These are phyloP conservation scores for Hirschioporus abietinus DNA, from an alignment of 768 basidiomycete genomes.

Conservation along the genomic window DNA sequence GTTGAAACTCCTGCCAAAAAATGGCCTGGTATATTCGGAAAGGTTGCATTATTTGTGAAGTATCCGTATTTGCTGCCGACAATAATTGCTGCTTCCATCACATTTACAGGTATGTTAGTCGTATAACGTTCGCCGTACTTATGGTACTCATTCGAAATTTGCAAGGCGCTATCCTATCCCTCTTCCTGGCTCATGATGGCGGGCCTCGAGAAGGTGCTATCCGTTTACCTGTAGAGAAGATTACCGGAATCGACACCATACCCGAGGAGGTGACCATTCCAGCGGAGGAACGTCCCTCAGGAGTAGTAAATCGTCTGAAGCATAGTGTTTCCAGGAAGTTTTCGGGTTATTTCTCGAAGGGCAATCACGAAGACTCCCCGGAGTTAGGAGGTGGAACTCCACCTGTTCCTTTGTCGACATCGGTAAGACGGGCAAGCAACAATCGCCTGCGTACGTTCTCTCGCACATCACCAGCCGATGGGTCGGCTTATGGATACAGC, in stretches of 20 bases:
- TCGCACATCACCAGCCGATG: constrained; percentile 56
- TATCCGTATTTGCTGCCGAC: constrained; percentile 94
- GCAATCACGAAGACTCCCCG: constrained; percentile 28
- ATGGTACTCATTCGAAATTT: neutral
- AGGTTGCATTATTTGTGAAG: constrained; percentile 58
- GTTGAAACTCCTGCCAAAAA: constrained; percentile 83
- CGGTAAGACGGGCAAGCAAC: constrained; percentile 27
- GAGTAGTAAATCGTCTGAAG: constrained; percentile 35
- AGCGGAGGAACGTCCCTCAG: constrained; percentile 26
- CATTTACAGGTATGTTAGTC: constrained; percentile 53
- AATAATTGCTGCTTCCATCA: constrained; percentile 68
- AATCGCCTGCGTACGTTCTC: constrained; percentile 46
- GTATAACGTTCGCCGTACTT: neutral
- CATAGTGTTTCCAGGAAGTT: constrained; percentile 50
- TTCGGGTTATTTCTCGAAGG: constrained; percentile 54
- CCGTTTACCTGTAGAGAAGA: constrained; percentile 76
- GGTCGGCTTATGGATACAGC: constrained; percentile 77
- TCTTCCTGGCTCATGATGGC: constrained; percentile 88
- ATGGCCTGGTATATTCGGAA: constrained; percentile 73
- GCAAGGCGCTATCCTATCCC: constrained; percentile 76
- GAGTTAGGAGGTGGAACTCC: constrained; percentile 29
- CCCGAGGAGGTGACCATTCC: constrained; percentile 60
- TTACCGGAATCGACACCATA: constrained; percentile 35
- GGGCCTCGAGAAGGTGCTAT: constrained; percentile 86
- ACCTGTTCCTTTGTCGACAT: constrained; percentile 41